Percentiles rank a stretch among this genome's conserved stretches.
Evolutionary conservation across 1,139 yeast species (phyloP).

Genomic region (Blastobotrys raffinosifermentans): DNA sequence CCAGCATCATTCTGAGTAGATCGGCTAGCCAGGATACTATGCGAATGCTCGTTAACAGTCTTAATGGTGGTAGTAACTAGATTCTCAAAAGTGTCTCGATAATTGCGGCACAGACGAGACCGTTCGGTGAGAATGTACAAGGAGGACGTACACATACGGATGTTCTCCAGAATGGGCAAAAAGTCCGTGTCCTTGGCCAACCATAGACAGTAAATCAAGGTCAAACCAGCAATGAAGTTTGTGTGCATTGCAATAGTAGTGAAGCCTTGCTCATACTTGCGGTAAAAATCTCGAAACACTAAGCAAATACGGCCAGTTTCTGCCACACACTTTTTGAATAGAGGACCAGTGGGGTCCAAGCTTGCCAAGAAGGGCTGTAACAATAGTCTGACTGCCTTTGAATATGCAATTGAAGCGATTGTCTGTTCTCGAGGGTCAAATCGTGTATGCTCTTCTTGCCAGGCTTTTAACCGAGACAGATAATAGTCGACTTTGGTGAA

Average conservation of each 20-base stretch:
- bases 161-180: slow-evolving; percentile 40
- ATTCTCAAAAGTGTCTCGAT: slow-evolving; percentile 58
- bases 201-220: slow-evolving; percentile 57
- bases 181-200: slow-evolving; percentile 42
- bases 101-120: slow-evolving; percentile 49
- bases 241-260: slow-evolving; percentile 58
- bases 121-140: slow-evolving; percentile 59
- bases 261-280: slow-evolving; percentile 51
- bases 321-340: slow-evolving; percentile 55
- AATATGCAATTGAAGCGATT: slow-evolving; percentile 47
- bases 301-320: slow-evolving; percentile 62
- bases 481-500: slow-evolving; percentile 24
- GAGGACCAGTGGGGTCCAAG: slow-evolving; percentile 49
- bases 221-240: slow-evolving; percentile 57
- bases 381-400: slow-evolving; percentile 48
- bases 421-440: slow-evolving; percentile 22
- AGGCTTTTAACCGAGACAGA: slow-evolving; percentile 18
- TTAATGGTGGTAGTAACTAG: slow-evolving; percentile 48
- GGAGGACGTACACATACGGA: slow-evolving; percentile 54
- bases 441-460: slow-evolving; percentile 17
- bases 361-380: slow-evolving; percentile 55
- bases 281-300: slow-evolving; percentile 51
- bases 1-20: background rate
- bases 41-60: slow-evolving; percentile 25
- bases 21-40: background rate